Evolutionary conservation across 129 eudicot genomes (phyloP).

Genomic region (Escallonia herrerae): DNA sequence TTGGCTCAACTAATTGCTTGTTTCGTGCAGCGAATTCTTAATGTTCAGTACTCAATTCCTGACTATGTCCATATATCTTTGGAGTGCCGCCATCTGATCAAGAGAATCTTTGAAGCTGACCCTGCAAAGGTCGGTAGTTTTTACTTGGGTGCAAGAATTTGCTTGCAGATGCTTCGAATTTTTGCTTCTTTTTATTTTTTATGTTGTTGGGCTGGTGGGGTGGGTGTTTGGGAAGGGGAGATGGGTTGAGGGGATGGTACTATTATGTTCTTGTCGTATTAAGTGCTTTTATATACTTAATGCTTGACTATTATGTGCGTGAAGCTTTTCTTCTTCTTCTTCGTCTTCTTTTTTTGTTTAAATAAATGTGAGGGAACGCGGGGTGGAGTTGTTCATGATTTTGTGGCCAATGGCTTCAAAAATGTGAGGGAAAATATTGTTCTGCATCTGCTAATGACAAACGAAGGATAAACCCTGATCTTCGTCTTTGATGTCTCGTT

Average conservation of each 20-base stretch:
- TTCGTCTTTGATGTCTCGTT: background rate
- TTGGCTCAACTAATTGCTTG: slow-evolving; percentile 14
- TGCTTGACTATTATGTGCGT: no score
- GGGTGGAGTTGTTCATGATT: no score
- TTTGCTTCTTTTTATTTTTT: background rate
- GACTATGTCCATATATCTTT: slow-evolving; percentile 80
- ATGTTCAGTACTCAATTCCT: slow-evolving; percentile 88
- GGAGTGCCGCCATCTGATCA: slow-evolving; percentile 82
- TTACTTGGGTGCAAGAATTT: background rate
- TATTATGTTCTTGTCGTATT: no score
- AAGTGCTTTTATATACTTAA: no score
- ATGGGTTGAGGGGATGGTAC: no score
- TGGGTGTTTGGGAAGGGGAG: no score
- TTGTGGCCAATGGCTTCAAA: no score
- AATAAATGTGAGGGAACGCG: no score
- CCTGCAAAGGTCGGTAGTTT: slow-evolving; percentile 64
- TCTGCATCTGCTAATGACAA: background rate
- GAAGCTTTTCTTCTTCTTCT: no score
- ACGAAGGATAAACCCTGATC: no score
- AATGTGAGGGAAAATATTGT: background rate
- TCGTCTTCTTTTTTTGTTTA: no score
- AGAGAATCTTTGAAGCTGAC: slow-evolving; percentile 84
- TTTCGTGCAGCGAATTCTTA: slow-evolving; percentile 68
- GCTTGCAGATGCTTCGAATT: background rate
- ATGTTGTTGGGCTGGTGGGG: background rate